A percentile compares a stretch with the other conserved stretches of the same genome.
Conservation (phyloP, 2,329 filamentous ascomycete species). For the Hypoxylon sp. region DNA sequence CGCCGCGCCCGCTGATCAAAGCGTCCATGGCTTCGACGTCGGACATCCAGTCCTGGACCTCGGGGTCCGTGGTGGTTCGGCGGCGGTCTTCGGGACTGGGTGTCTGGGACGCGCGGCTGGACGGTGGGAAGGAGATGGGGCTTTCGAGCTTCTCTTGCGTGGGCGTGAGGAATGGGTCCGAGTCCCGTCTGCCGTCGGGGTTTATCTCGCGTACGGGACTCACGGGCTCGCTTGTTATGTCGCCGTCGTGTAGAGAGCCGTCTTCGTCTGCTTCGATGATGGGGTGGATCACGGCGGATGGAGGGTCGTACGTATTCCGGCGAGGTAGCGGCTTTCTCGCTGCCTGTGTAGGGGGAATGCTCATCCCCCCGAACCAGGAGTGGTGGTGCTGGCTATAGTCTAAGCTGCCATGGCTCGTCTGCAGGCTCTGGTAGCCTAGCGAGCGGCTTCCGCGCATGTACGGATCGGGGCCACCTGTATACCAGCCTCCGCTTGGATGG, state of each 20-base stretch:
- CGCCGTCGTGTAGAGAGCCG: slow-evolving; percentile 51
- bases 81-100: slow-evolving; percentile 59
- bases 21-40: slow-evolving; percentile 68
- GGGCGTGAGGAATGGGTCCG: slow-evolving; percentile 67
- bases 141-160: slow-evolving; percentile 42
- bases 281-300: slow-evolving; percentile 62
- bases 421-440: slow-evolving; percentile 65
- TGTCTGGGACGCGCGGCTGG: slow-evolving; percentile 54
- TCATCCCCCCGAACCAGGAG: slow-evolving; percentile 46
- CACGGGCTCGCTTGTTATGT: slow-evolving; percentile 53
- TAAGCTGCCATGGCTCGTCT: slow-evolving; percentile 51
- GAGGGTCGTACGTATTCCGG: slow-evolving; percentile 49
- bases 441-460: slow-evolving; percentile 58
- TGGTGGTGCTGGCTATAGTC: slow-evolving; percentile 45
- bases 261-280: slow-evolving; percentile 72
- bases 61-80: slow-evolving; percentile 57
- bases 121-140: slow-evolving; percentile 49
- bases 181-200: slow-evolving; percentile 48
- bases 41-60: slow-evolving; percentile 70
- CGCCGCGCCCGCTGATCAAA: slow-evolving; percentile 62
- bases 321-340: slow-evolving; percentile 49
- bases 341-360: slow-evolving; percentile 42
- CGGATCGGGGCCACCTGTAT: slow-evolving; percentile 60
- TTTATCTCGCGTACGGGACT: slow-evolving; percentile 42
- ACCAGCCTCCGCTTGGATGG: slow-evolving; percentile 57